These are phyloP conservation scores for Cyberlindnera americana DNA, from an alignment of 805 yeast species.

Conservation along the genomic window DNA sequence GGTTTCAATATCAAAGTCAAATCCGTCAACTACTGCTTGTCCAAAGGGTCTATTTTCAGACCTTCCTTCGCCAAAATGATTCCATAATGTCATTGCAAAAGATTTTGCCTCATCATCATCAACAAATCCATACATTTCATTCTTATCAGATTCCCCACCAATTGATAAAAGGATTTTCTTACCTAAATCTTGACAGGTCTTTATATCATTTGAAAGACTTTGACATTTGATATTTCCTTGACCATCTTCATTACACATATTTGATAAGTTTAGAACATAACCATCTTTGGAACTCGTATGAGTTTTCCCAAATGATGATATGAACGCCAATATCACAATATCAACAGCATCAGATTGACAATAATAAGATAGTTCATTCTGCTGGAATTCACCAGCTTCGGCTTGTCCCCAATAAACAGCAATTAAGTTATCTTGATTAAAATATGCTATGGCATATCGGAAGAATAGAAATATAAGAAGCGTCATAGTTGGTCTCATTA, in stretches of 20 bases:
- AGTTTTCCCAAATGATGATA: constrained; percentile 20
- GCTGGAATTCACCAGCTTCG: constrained; percentile 41
- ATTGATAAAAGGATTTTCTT: constrained; percentile 74
- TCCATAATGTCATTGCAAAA: constrained; percentile 57
- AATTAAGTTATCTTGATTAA: constrained; percentile 26
- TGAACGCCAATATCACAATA: constrained; percentile 66
- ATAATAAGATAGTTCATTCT: constrained; percentile 44
- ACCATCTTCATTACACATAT: constrained; percentile 35
- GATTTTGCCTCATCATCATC: constrained; percentile 68
- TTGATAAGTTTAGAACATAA: constrained; percentile 52
- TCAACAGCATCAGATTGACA: constrained; percentile 71
- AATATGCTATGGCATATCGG: neutral
- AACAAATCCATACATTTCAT: constrained; percentile 67
- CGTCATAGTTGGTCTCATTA: neutral
- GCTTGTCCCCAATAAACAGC: constrained; percentile 80
- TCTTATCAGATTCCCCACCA: constrained; percentile 62
- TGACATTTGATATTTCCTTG: constrained; percentile 40
- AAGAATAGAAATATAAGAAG: too few species aligned
- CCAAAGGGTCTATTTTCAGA: constrained; percentile 59
- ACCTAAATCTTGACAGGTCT: constrained; percentile 74
- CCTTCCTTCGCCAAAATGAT: constrained; percentile 56
- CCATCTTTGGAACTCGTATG: constrained; percentile 13
- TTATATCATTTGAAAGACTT: constrained; percentile 64
- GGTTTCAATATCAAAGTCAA: constrained; percentile 87
- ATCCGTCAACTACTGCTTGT: constrained; percentile 77